Conservation (phyloP, 345 rosid genomes). For the Eucalyptus guilfoylei region DNA sequence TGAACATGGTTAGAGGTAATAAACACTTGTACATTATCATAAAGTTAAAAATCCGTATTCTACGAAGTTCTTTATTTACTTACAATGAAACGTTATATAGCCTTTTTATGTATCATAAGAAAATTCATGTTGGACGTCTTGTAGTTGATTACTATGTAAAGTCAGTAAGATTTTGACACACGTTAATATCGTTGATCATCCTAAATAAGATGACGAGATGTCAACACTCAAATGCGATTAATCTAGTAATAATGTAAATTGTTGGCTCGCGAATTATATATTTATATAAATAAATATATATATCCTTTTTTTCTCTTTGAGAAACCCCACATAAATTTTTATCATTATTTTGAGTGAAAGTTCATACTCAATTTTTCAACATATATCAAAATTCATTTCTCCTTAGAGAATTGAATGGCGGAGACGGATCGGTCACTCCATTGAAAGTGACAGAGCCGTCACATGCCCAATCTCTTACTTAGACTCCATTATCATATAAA, state of each 20-base stretch:
- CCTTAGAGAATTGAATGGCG: neutral
- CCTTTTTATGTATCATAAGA: neutral
- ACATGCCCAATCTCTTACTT: neutral
- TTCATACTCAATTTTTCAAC: neutral
- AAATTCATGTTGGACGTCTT: neutral
- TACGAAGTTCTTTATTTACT: neutral
- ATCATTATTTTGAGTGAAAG: neutral
- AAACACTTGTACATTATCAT: neutral
- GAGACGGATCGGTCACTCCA: neutral
- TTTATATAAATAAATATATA: too few species aligned
- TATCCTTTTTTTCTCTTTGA: too few species aligned
- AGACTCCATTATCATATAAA: neutral
- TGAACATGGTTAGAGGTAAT: neutral
- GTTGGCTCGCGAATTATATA: neutral
- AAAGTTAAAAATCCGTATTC: neutral
- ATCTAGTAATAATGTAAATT: neutral
- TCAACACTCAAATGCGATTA: neutral
- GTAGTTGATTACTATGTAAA: neutral
- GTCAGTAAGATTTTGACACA: neutral
- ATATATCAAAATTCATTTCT: neutral
- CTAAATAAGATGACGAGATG: neutral
- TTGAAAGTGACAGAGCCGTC: neutral
- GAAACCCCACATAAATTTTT: too few species aligned
- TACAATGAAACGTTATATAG: too few species aligned
- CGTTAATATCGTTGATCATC: neutral